Conservation (phyloP, 2,329 filamentous ascomycete species). For the Ceratocystis alfenasii region DNA sequence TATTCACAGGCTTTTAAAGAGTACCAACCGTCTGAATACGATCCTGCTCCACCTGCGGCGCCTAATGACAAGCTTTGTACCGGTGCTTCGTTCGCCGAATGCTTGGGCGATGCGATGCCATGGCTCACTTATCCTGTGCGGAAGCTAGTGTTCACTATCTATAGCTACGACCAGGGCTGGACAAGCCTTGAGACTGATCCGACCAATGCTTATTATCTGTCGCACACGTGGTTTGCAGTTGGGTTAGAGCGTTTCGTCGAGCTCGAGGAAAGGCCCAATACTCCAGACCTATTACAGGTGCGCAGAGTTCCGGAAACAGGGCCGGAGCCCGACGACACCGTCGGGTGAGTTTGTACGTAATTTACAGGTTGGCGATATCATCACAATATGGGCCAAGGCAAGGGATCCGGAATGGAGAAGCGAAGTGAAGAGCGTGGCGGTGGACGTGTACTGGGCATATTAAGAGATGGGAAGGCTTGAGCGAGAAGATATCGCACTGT, state of each 20-base stretch:
- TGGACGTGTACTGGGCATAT: slow-evolving; percentile 48
- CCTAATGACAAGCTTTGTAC: background rate
- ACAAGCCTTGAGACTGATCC: slow-evolving; percentile 27
- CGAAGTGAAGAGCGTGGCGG: slow-evolving; percentile 36
- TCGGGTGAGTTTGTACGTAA: slow-evolving; percentile 45
- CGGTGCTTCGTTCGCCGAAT: background rate
- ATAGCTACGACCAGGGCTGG: slow-evolving; percentile 49
- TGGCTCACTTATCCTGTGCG: slow-evolving; percentile 40
- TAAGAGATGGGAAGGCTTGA: background rate
- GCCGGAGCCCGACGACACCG: slow-evolving; percentile 40
- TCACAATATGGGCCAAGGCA: slow-evolving; percentile 50
- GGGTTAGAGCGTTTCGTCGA: slow-evolving; percentile 46
- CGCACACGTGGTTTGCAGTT: slow-evolving; percentile 55
- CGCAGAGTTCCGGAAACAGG: slow-evolving; percentile 33
- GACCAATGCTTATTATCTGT: slow-evolving; percentile 24
- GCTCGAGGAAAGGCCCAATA: slow-evolving; percentile 13
- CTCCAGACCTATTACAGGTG: slow-evolving; percentile 27
- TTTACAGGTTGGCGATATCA: slow-evolving; percentile 45
- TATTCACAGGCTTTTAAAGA: background rate
- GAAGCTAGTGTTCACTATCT: slow-evolving; percentile 49
- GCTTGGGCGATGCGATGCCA: slow-evolving; percentile 27
- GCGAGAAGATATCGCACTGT: background rate
- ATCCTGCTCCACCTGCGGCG: background rate
- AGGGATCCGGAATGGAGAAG: slow-evolving; percentile 46
- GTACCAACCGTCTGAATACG: slow-evolving; percentile 1